Conservation (phyloP, 306 rosid genomes). For the Prinsepia uniflora region DNA sequence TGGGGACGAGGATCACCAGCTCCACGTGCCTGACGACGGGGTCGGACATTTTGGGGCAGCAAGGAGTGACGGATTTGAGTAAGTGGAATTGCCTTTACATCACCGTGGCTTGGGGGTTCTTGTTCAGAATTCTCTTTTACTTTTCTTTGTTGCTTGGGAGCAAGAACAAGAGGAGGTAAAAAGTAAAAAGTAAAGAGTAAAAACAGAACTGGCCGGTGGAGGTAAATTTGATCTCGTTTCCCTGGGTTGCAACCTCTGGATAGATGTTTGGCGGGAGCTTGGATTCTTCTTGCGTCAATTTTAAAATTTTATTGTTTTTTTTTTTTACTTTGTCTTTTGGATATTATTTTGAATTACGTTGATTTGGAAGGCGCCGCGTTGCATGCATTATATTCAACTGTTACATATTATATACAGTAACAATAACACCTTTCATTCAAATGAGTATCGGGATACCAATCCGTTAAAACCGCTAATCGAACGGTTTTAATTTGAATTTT, state of each 20-base stretch:
- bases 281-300: not conserved
- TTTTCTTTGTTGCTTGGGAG: slow-evolving; percentile 64
- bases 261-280: not conserved
- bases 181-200: not conserved
- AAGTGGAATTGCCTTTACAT: slow-evolving; percentile 84
- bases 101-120: slow-evolving; percentile 91
- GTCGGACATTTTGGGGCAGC: slow-evolving; percentile 55
- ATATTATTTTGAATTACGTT: not conserved
- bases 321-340: not conserved
- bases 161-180: slow-evolving; percentile 80
- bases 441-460: too few species aligned
- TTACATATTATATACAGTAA: not conserved
- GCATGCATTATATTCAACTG: not conserved
- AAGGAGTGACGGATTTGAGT: slow-evolving; percentile 63
- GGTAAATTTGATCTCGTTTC: too few species aligned
- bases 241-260: not conserved
- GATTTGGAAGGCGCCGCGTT: not conserved
- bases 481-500: too few species aligned
- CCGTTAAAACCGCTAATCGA: too few species aligned
- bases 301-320: not conserved
- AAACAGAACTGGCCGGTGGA: too few species aligned
- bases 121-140: slow-evolving; percentile 86
- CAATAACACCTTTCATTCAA: not conserved
- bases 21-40: slow-evolving; percentile 87
- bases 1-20: slow-evolving; percentile 55